phyloP scores from a whole-genome alignment of 768 basidiomycete species.

The Amanita exitialis region DNA sequence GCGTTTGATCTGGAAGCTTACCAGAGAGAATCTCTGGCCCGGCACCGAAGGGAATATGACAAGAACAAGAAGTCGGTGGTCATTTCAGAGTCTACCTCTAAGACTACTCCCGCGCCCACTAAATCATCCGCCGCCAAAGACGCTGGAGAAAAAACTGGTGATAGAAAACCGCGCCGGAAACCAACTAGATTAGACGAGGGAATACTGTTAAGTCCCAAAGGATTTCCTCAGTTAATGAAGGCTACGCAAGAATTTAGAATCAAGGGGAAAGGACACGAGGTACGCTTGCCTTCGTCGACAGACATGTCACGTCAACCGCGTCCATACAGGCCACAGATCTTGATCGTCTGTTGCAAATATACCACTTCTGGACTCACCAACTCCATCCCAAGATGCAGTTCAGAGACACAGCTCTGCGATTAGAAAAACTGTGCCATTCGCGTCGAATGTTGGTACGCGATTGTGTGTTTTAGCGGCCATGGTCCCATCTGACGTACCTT shows the following conservation, averaged over 20 bases:
- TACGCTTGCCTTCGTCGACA: conserved; percentile 17
- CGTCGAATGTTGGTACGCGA: conserved; percentile 68
- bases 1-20: conserved; percentile 4
- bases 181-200: conserved; percentile 64
- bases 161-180: conserved; percentile 38
- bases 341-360: conserved; percentile 66
- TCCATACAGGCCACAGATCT: conserved; percentile 64
- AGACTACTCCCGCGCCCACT: not conserved
- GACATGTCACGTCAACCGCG: not conserved
- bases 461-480: conserved; percentile 13
- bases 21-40: conserved; percentile 22
- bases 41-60: conserved; percentile 44
- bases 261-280: conserved; percentile 91
- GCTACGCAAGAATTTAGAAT: conserved; percentile 70
- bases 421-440: conserved; percentile 86
- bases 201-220: conserved; percentile 59
- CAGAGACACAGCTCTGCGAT: conserved; percentile 70
- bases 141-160: conserved; percentile 10
- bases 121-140: not conserved
- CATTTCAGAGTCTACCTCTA: conserved; percentile 32
- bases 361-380: conserved; percentile 93
- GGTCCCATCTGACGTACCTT: conserved; percentile 5
- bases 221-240: conserved; percentile 74
- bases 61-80: conserved; percentile 20
- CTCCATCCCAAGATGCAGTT: conserved; percentile 89